Evolutionary conservation across 768 basidiomycete species (phyloP).

Genomic region (Pulveroboletus frians): DNA sequence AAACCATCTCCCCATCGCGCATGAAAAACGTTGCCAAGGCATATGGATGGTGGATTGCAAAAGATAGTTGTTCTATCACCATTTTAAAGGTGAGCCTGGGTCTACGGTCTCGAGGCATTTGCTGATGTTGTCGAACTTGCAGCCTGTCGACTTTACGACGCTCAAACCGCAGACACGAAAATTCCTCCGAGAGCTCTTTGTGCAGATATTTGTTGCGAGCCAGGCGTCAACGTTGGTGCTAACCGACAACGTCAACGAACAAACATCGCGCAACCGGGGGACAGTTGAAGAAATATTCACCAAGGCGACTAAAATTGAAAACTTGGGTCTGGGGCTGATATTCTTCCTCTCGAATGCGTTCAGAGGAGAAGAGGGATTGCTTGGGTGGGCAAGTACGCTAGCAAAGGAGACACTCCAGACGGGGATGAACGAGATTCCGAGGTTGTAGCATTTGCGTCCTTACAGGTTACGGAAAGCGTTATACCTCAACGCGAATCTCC

Average conservation of each 20-base stretch:
- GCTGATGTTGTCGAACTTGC: neutral
- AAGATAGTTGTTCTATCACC: slow-evolving; percentile 66
- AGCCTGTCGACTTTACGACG: slow-evolving; percentile 85
- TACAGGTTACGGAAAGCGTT: neutral
- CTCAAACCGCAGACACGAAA: slow-evolving; percentile 56
- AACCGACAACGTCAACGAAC: slow-evolving; percentile 30
- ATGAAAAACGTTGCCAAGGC: slow-evolving; percentile 73
- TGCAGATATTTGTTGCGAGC: slow-evolving; percentile 64
- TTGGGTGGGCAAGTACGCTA: slow-evolving; percentile 63
- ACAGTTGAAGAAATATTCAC: slow-evolving; percentile 75
- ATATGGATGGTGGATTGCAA: slow-evolving; percentile 92
- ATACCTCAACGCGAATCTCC: neutral
- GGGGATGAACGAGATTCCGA: slow-evolving; percentile 52
- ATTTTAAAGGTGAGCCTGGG: slow-evolving; percentile 68
- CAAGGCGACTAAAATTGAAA: slow-evolving; percentile 60
- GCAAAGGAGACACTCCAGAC: slow-evolving; percentile 66
- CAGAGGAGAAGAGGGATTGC: slow-evolving; percentile 40
- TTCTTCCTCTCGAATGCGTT: slow-evolving; percentile 57
- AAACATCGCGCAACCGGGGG: slow-evolving; percentile 47
- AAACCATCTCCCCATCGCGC: slow-evolving; percentile 52
- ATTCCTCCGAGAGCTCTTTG: slow-evolving; percentile 71
- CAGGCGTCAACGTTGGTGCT: slow-evolving; percentile 71
- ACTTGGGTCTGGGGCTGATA: slow-evolving; percentile 68
- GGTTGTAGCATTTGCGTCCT: slow-evolving; percentile 8
- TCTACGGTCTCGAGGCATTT: neutral